Evolutionary conservation across 129 eudicot genomes (phyloP).

Genomic region (Escallonia herrerae): DNA sequence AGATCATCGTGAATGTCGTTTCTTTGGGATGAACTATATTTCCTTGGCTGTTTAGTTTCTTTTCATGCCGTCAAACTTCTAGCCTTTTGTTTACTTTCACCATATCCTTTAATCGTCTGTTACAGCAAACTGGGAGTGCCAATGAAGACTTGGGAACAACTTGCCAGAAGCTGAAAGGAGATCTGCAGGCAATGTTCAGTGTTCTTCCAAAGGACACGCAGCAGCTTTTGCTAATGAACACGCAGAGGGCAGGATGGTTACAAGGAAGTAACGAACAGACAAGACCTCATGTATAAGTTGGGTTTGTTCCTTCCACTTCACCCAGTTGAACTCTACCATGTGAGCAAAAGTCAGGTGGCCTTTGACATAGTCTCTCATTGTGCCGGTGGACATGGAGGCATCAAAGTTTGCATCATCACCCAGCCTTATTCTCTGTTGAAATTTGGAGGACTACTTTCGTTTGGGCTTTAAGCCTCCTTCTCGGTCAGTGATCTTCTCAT

Average conservation of each 20-base stretch:
- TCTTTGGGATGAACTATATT: no score
- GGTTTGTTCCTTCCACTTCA: conserved; percentile 11
- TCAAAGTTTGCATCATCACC: conserved; percentile 3
- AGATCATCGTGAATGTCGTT: no score
- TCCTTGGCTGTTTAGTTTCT: not conserved
- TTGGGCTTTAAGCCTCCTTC: not conserved
- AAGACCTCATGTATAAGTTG: conserved; percentile 8
- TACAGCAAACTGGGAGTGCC: conserved; percentile 41
- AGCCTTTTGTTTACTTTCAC: not conserved
- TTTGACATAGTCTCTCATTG: not conserved
- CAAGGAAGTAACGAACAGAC: conserved; percentile 23
- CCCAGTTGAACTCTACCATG: conserved; percentile 26
- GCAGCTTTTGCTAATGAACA: conserved; percentile 82
- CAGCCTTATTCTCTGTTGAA: not conserved
- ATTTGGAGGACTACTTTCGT: not conserved
- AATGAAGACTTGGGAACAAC: conserved; percentile 31
- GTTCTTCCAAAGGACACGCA: conserved; percentile 89
- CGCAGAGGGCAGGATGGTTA: conserved; percentile 55
- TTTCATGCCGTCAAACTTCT: not conserved
- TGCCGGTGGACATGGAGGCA: not conserved
- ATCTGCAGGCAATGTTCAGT: conserved; percentile 60
- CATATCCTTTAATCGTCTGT: not conserved
- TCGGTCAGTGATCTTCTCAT: conserved; percentile 5
- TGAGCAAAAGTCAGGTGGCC: conserved; percentile 3
- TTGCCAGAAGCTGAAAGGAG: conserved; percentile 67